Evolutionary conservation across 2,329 filamentous ascomycete species (phyloP).

Genomic region (Pseudogymnoascus destructans): DNA sequence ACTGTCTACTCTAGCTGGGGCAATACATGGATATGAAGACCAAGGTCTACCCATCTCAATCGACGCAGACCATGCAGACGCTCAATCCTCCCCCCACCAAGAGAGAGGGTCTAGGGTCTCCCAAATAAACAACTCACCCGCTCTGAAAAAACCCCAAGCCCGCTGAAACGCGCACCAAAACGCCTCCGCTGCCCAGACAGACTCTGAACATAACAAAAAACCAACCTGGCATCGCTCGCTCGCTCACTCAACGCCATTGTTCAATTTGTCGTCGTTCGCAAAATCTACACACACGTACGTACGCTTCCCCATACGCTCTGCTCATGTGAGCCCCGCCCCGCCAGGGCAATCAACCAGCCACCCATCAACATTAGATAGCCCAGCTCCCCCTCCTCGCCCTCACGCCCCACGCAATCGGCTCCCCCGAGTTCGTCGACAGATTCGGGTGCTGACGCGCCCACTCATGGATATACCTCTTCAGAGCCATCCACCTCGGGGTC

Average conservation of each 20-base stretch:
- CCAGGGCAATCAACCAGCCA: neutral
- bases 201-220: neutral
- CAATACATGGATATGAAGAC: no score
- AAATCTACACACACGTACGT: neutral
- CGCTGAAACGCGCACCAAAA: neutral
- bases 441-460: slow-evolving; percentile 82
- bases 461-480: slow-evolving; percentile 72
- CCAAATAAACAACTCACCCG: neutral
- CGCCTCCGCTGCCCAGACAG: neutral
- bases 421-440: slow-evolving; percentile 42
- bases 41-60: no score
- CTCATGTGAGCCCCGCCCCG: neutral
- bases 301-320: neutral
- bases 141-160: neutral
- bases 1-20: no score
- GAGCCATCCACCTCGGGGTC: slow-evolving; percentile 62
- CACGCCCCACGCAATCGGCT: slow-evolving; percentile 54
- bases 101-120: neutral
- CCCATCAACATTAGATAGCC: slow-evolving; percentile 39
- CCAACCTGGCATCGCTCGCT: neutral
- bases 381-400: slow-evolving; percentile 56
- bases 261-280: neutral
- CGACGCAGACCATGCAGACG: neutral
- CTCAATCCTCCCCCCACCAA: neutral
- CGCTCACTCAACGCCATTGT: neutral